Percentiles rank a stretch among this genome's conserved stretches.
Evolutionary conservation across 352 stramenopile genomes (phyloP).

Genomic region (Albugo candida): DNA sequence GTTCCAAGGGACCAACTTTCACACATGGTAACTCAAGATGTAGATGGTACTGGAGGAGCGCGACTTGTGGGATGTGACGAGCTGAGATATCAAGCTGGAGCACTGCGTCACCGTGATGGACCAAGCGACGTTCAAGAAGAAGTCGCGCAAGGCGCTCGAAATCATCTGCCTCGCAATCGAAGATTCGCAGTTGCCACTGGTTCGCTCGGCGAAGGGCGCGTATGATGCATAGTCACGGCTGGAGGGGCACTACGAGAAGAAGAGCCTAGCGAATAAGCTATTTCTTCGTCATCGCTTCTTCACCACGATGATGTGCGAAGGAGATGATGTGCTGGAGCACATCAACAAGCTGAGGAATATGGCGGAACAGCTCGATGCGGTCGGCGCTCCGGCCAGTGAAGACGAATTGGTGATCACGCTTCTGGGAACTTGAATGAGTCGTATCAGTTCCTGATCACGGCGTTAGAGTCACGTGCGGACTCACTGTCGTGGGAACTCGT

Average conservation of each 20-base stretch:
- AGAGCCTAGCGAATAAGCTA: slow-evolving; percentile 11
- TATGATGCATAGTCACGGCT: slow-evolving; percentile 9
- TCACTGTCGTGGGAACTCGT: slow-evolving; percentile 10
- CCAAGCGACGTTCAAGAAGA: background rate
- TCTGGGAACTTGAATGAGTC: slow-evolving; percentile 9
- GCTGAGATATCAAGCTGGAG: slow-evolving; percentile 8
- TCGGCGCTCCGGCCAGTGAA: slow-evolving; percentile 6
- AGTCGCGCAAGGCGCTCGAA: slow-evolving; percentile 3
- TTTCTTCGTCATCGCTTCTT: slow-evolving; percentile 11
- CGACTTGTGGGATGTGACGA: slow-evolving; percentile 10
- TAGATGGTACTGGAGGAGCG: slow-evolving; percentile 12
- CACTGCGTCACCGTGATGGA: slow-evolving; percentile 1
- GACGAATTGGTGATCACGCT: slow-evolving; percentile 9
- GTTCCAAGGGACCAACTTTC: slow-evolving; percentile 12
- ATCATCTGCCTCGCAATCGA: slow-evolving; percentile 1
- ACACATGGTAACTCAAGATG: slow-evolving; percentile 14
- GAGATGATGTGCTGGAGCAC: slow-evolving; percentile 8
- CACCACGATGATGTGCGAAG: slow-evolving; percentile 8
- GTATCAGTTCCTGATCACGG: slow-evolving; percentile 14
- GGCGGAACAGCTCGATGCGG: slow-evolving; percentile 7
- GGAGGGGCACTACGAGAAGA: slow-evolving; percentile 9
- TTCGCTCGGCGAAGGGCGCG: slow-evolving; percentile 4
- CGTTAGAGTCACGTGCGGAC: slow-evolving; percentile 7
- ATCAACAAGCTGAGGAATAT: slow-evolving; percentile 7
- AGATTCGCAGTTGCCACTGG: slow-evolving; percentile 10